Evolutionary conservation across 768 basidiomycete species (phyloP), one percentile per base, ranked within the genome.

Genomic region (Trametes maxima): DNA sequence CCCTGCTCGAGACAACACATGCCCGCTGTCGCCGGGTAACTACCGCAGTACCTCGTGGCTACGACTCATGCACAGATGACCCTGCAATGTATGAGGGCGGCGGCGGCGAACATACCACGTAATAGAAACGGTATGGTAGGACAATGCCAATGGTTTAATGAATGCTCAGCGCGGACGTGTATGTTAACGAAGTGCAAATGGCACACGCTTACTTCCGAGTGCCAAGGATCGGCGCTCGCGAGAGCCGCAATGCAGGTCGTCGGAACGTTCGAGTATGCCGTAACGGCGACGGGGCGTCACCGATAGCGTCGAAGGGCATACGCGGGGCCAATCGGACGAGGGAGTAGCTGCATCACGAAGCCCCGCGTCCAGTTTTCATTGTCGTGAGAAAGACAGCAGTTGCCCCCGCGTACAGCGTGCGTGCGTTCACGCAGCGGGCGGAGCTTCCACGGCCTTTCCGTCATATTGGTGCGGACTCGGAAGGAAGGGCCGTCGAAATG

Each of bases 311-410:
- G 55, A 57, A 62, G 53, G 37, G 44, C 53, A 28, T 28, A 37
- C 2, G 53, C 11, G 13, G 37, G 49, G 52, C 64, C 64, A 65
- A 65, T 65, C 64, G 64, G 64, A 65, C 57, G 54, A 62, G 64
- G 54, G 57, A 42, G 40, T 19, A 19, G 19, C 35, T 51, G 57
- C 60, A 65, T 65, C 64, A 65, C 37, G 60, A 59, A 62, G 57
- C 28, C 45, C 51, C 60, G 35, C 25, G 47, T 59, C 63, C 58
- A 51, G 58, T 57, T 17, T 52, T 48, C 54, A 64, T 60, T 53
- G 50, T 40, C 47, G 54, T 64, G 63, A 48, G 63, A 60, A 52
- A 60, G 59, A 50, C 25, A 36, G 45, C 19, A 1, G 12, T 45
- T 33, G 43, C 58, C 25, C 13, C 60, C 53, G 54, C 60, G 40